Evolutionary conservation across 495 filamentous ascomycete genomes (phyloP), one percentile per base, ranked within the genome.

Genomic region (Aspergillus campestris): DNA sequence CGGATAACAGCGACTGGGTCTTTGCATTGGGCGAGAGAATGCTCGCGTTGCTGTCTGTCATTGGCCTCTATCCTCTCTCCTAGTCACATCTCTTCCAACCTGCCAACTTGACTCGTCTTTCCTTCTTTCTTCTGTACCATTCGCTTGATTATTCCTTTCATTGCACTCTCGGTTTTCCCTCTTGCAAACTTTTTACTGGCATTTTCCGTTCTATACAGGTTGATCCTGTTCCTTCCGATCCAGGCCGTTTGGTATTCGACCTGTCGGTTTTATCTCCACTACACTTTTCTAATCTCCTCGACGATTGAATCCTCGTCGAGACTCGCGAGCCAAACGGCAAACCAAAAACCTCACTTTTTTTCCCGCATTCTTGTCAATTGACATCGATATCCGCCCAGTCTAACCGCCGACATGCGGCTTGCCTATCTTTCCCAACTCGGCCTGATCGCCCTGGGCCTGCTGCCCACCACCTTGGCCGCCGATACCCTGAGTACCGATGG

Each of bases 401-500:
- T 8, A 31, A 28, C n/a, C 33, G 27, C 38, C 56, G 47, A 56
- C 8, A 70, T 70, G 66, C 54, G 47, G 38, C 34, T 15, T 15
- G 24, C 32, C n/a, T 28, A 42, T 15, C 34, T 32, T 43, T 28
- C 41, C 30, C 41, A 31, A 6, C 11, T 48, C 24, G 52, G 58
- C 35, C 54, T 68, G 24, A 46, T 63, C 40, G 57, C 54, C 33
- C 48, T 69, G 56, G 55, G 54, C 38, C 34, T 61, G 15, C 59
- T 79, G 40, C 71, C 77, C 43, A 46, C 57, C 28, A 70, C 59
- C 24, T 52, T 78, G 18, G 85, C 79, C 44, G 74, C 65, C 40
- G 84, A 94, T 58, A 70, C 90, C 12, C 76, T 98, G 24, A 77
- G 81, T 56, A 96, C 92, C 28, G 71, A 69, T 33, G 87, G 89